A percentile compares a stretch with the other conserved stretches of the same genome.
These are phyloP conservation scores for Nematocida ausubeli DNA, from an alignment of 371 early-diverging fungal species.

Conservation along the genomic window DNA sequence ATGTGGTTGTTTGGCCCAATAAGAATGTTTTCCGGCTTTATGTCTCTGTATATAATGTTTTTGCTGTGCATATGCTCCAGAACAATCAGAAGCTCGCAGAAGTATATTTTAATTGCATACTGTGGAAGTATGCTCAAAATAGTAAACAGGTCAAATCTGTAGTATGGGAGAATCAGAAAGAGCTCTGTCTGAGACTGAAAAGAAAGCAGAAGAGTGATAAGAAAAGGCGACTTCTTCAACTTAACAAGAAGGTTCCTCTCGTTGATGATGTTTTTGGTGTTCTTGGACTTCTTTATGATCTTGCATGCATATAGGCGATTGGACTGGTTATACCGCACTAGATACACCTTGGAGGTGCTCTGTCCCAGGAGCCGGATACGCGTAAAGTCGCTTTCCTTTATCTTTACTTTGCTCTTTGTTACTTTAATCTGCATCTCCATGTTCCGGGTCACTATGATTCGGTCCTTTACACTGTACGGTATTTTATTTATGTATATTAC, in stretches of 20 bases:
- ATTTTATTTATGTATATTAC: neutral
- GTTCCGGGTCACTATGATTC: neutral
- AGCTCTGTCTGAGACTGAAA: slow-evolving; percentile 38
- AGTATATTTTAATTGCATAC: slow-evolving; percentile 81
- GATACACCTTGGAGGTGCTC: slow-evolving; percentile 77
- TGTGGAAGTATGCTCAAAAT: slow-evolving; percentile 71
- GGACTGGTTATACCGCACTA: slow-evolving; percentile 71
- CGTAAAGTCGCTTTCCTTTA: slow-evolving; percentile 72
- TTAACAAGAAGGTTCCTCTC: slow-evolving; percentile 48
- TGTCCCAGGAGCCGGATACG: slow-evolving; percentile 77
- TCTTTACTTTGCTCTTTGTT: slow-evolving; percentile 3
- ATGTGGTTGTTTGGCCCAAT: slow-evolving; percentile 73
- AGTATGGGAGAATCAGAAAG: slow-evolving; percentile 82
- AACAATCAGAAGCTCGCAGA: slow-evolving; percentile 79
- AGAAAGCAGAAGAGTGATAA: slow-evolving; percentile 38
- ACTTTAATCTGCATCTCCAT: slow-evolving; percentile 27
- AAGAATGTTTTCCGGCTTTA: slow-evolving; percentile 90
- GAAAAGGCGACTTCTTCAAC: slow-evolving; percentile 32
- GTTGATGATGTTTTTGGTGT: slow-evolving; percentile 67
- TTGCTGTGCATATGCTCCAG: slow-evolving; percentile 85
- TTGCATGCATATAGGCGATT: slow-evolving; percentile 85
- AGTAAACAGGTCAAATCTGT: slow-evolving; percentile 85
- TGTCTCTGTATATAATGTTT: slow-evolving; percentile 91
- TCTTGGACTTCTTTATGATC: slow-evolving; percentile 73
- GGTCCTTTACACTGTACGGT: neutral